A percentile compares a stretch with the other conserved stretches of the same genome.
Conservation (phyloP, 78 protist species). For the Acrasis kona region DNA sequence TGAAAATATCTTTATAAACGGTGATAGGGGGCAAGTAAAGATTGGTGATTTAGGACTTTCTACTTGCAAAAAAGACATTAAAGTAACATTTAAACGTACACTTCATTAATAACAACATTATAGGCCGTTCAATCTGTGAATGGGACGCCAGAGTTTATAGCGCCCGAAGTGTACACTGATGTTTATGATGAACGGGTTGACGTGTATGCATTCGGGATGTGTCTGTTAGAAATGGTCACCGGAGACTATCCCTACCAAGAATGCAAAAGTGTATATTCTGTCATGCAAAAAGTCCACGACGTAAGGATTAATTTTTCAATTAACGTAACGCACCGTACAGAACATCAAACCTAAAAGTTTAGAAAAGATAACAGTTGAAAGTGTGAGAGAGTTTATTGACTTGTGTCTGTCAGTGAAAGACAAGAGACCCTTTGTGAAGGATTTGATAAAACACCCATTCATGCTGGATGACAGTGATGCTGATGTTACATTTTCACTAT, state of each 20-base stretch:
- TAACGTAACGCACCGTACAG: not conserved
- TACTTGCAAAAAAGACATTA: conserved; percentile 4
- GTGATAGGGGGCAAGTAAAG: conserved; percentile 61
- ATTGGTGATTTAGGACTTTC: conserved; percentile 92
- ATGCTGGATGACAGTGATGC: not conserved
- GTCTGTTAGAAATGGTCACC: conserved; percentile 84
- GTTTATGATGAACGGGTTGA: conserved; percentile 73
- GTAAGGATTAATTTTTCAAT: not conserved
- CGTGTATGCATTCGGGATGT: conserved; percentile 88
- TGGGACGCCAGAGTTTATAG: conserved; percentile 93
- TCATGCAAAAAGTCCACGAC: conserved; percentile 39
- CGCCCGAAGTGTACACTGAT: conserved; percentile 86
- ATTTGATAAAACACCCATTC: conserved; percentile 17
- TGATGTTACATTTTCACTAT: not conserved
- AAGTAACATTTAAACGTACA: no score
- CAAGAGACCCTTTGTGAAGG: conserved; percentile 17
- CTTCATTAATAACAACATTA: no score
- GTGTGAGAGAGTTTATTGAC: conserved; percentile 29
- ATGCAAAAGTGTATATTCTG: conserved; percentile 64
- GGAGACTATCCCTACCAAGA: conserved; percentile 73
- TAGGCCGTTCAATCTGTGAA: conserved; percentile 15
- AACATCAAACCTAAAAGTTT: conserved; percentile 28
- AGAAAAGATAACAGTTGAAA: conserved; percentile 3
- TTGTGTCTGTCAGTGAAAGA: conserved; percentile 13
- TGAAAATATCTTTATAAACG: conserved; percentile 89